A percentile compares a stretch with the other conserved stretches of the same genome.
These are phyloP conservation scores for Fusarium verticillioides DNA, from an alignment of 2,329 filamentous ascomycete species.

Conservation along the genomic window DNA sequence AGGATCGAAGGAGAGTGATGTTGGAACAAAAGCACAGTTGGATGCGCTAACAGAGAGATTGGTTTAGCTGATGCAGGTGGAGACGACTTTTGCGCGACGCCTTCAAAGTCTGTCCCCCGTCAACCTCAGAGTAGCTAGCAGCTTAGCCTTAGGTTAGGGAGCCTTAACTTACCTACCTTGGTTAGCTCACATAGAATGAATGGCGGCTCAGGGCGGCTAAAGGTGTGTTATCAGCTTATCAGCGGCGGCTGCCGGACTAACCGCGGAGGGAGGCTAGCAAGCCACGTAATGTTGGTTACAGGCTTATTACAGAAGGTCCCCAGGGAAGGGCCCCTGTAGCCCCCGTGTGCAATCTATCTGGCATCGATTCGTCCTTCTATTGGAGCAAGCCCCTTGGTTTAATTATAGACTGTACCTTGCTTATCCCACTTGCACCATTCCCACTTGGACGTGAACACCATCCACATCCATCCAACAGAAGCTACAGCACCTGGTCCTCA, in stretches of 20 bases:
- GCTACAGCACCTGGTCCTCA: conserved; percentile 18
- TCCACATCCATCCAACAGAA: conserved; percentile 9
- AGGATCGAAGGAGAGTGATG: not conserved
- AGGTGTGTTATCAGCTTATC: conserved; percentile 31
- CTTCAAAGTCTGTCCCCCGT: conserved; percentile 11
- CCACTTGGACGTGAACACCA: conserved; percentile 30
- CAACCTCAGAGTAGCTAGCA: not conserved
- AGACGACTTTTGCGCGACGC: conserved; percentile 29
- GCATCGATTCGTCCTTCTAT: conserved; percentile 21
- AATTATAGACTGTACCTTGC: conserved; percentile 34
- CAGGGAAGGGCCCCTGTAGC: conserved; percentile 18
- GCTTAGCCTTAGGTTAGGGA: not conserved
- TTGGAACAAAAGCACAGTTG: conserved; percentile 12
- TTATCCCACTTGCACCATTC: conserved; percentile 25
- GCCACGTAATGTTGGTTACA: conserved; percentile 34
- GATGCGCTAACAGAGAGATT: conserved; percentile 33
- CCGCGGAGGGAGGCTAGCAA: conserved; percentile 7
- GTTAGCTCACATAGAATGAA: not conserved
- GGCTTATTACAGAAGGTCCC: conserved; percentile 16
- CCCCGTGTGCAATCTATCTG: conserved; percentile 33
- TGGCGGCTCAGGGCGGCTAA: conserved; percentile 19
- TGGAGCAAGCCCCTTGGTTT: conserved; percentile 37
- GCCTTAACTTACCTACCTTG: not conserved
- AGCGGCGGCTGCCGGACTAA: conserved; percentile 23
- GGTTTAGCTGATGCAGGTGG: conserved; percentile 29